Percentiles rank a stretch among this genome's conserved stretches.
phyloP scores from a whole-genome alignment of 2,329 filamentous ascomycete species.

The Trichoderma polysporum region DNA sequence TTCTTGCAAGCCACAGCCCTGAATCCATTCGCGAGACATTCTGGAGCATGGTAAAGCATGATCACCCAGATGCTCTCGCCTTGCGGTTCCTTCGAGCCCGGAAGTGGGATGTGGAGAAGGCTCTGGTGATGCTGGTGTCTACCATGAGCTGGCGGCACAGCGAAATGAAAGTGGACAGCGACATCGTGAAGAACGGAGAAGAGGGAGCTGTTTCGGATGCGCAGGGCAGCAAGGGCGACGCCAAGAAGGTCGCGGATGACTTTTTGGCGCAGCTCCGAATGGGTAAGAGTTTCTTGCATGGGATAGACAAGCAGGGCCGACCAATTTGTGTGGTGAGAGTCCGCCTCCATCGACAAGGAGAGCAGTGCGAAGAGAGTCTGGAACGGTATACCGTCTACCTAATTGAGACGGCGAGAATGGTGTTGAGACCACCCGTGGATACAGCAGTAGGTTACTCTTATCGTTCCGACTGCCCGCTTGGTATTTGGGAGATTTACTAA shows the following conservation, averaged over 20 bases:
- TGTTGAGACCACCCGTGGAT: conserved; percentile 77
- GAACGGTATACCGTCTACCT: conserved; percentile 91
- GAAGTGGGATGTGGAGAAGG: conserved; percentile 94
- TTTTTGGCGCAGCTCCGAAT: conserved; percentile 81
- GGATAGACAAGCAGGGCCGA: conserved; percentile 76
- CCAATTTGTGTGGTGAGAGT: conserved; percentile 86
- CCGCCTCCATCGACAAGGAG: conserved; percentile 75
- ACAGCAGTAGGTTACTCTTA: conserved; percentile 71
- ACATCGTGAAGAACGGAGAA: conserved; percentile 79
- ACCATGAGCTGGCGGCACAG: conserved; percentile 87
- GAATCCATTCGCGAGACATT: conserved; percentile 78
- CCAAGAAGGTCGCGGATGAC: conserved; percentile 65
- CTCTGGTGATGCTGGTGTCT: conserved; percentile 88
- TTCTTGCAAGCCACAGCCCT: conserved; percentile 72
- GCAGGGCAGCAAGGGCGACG: conserved; percentile 53
- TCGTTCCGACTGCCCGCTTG: background rate
- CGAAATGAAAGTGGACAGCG: conserved; percentile 85
- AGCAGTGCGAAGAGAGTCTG: conserved; percentile 77
- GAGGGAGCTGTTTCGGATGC: conserved; percentile 61
- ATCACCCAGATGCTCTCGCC: conserved; percentile 83
- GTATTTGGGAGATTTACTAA: background rate
- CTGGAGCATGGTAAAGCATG: conserved; percentile 94
- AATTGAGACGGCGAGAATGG: conserved; percentile 89
- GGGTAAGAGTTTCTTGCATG: conserved; percentile 93
- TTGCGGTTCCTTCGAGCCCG: conserved; percentile 83